These are phyloP conservation scores for Thelephora terrestris DNA, from an alignment of 1,284 basidiomycete species.

Conservation along the genomic window DNA sequence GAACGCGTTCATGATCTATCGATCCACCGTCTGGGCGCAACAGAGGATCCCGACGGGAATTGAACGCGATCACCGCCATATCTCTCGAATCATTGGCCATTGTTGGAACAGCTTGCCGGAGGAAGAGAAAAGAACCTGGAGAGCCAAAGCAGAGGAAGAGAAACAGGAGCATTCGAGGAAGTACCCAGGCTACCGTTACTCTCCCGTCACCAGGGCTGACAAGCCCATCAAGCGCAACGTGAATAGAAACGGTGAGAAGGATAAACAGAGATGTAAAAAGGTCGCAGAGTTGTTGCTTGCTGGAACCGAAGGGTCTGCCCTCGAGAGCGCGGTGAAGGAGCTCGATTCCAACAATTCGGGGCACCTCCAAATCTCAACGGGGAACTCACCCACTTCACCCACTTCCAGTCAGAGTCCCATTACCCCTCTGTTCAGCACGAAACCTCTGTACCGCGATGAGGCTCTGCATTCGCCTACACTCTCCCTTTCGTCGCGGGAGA, in stretches of 20 bases:
- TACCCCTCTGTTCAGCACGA: too few species aligned
- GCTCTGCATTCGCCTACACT: too few species aligned
- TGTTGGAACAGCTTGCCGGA: slow-evolving; percentile 42
- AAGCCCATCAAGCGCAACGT: slow-evolving; percentile 15
- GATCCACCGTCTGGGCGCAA: slow-evolving; percentile 49
- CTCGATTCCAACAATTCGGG: not conserved
- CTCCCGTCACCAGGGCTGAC: slow-evolving; percentile 17
- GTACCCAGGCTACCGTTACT: slow-evolving; percentile 42
- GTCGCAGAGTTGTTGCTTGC: slow-evolving; percentile 11
- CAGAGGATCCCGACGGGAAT: slow-evolving; percentile 32
- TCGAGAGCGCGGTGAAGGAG: not conserved
- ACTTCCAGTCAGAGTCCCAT: too few species aligned
- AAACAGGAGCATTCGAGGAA: slow-evolving; percentile 33
- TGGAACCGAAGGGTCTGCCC: slow-evolving; percentile 6
- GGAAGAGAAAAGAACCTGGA: slow-evolving; percentile 38
- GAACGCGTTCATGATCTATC: slow-evolving; percentile 84
- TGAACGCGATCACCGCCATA: slow-evolving; percentile 45
- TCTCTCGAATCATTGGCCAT: slow-evolving; percentile 44
- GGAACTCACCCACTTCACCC: too few species aligned
- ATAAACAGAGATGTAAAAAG: slow-evolving; percentile 11
- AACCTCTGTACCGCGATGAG: too few species aligned
- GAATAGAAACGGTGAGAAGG: slow-evolving; percentile 15
- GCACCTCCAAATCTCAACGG: too few species aligned
- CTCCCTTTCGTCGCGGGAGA: too few species aligned
- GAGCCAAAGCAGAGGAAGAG: slow-evolving; percentile 37